Evolutionary conservation across 176 grass and related monocot genomes (phyloP).

Genomic region (Eleusine indica): DNA sequence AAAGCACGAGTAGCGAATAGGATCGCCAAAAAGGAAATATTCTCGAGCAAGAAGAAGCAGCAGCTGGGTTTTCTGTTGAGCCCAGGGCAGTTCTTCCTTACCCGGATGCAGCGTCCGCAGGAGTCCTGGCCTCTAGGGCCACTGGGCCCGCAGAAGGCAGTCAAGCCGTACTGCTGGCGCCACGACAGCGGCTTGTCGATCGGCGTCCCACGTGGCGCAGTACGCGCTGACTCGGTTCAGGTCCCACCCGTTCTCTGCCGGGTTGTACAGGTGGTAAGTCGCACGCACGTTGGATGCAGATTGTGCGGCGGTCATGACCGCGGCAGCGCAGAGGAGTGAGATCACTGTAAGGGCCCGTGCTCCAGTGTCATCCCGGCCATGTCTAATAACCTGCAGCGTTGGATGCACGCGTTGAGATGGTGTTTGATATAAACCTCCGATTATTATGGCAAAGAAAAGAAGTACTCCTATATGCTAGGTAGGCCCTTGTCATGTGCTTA

Average conservation of each 20-base stretch:
- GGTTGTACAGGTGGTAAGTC: constrained; percentile 63
- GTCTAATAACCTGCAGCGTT: neutral
- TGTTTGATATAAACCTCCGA: no score
- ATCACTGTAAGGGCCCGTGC: neutral
- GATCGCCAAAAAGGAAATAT: no score
- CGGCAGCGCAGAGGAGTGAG: constrained; percentile 7
- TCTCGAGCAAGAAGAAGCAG: neutral
- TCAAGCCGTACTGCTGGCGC: constrained; percentile 75
- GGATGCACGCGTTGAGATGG: neutral
- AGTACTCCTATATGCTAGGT: no score
- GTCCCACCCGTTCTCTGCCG: constrained; percentile 53
- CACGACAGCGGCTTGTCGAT: constrained; percentile 48
- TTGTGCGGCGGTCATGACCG: constrained; percentile 36
- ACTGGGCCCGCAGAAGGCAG: constrained; percentile 73
- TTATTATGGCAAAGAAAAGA: no score
- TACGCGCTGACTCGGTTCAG: constrained; percentile 44
- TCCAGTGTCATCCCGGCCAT: neutral
- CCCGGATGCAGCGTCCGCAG: constrained; percentile 47
- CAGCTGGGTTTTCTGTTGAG: no score
- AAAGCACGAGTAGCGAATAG: neutral
- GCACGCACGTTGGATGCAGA: constrained; percentile 56
- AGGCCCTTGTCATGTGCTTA: no score
- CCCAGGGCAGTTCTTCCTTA: neutral
- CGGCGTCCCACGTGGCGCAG: constrained; percentile 82
- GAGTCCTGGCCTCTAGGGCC: constrained; percentile 39